Evolutionary conservation across 2,329 filamentous ascomycete species (phyloP), one percentile per base, ranked within the genome.

Genomic region (Emergomyces africanus): DNA sequence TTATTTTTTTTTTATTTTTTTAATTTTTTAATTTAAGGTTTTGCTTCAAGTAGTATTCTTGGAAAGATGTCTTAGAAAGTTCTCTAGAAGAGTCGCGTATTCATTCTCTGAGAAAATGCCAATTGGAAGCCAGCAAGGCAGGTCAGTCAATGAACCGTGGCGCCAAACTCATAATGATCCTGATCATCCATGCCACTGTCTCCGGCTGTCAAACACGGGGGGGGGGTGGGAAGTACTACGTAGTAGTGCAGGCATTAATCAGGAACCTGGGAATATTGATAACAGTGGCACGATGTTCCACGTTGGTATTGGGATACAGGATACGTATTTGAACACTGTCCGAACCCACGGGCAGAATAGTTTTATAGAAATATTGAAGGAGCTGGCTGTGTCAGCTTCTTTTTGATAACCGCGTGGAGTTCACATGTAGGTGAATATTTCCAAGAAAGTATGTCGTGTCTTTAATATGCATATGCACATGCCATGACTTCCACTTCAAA

Each of bases 181-280:
- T 74, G 58, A 72, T n/a, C 70, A 28, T 67, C 69, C 1, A 71
- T 66, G 48, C 76, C 78, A 9, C 66, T 62, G 1, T 63, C 65
- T 2, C 75, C 64, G 77, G 74, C 9, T 69, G 65, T 2, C 63
- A 59, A 0, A 77, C 68, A 64, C 78, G 61, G 67, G 71, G 73
- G 71, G 73, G 60, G 76, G n/a, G n/a, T n/a, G n/a, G n/a, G n/a
- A n/a, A n/a, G n/a, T n/a, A n/a, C n/a, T n/a, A n/a, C n/a, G 8
- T 65, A 68, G 1, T 75, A 65, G 33, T 10, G 33, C 9, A n/a
- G 33, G 9, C 25, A 46, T 46, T 23, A 46, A 23, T 23, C 42
- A 3, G 8, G 18, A 46, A 20, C 20, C 42, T 44, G n/a, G n/a
- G 8, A 10, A 23, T 20, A 44, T 23, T 18, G 41, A n/a, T n/a